Conservation (phyloP, 257 asterid genomes). For the Przewalskia tangutica region DNA sequence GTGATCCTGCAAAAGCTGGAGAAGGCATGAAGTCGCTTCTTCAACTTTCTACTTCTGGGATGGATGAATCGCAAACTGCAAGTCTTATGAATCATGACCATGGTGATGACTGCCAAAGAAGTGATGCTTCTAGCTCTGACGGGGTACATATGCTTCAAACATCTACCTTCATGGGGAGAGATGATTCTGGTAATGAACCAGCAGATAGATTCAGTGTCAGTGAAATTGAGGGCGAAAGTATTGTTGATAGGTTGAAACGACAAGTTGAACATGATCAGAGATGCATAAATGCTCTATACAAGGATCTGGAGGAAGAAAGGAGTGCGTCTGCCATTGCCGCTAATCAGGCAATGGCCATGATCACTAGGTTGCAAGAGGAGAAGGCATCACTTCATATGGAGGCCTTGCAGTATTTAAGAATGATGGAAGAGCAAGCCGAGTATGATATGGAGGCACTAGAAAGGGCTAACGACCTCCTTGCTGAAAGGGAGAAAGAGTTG, state of each 20-base stretch:
- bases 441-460: slow-evolving; percentile 80
- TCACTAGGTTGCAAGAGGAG: slow-evolving; percentile 89
- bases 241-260: slow-evolving; percentile 35
- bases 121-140: slow-evolving; percentile 19
- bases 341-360: slow-evolving; percentile 89
- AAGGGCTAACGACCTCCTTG: slow-evolving; percentile 65
- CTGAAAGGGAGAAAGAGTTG: slow-evolving; percentile 77
- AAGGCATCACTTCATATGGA: slow-evolving; percentile 92
- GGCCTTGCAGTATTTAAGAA: slow-evolving; percentile 75
- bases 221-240: slow-evolving; percentile 51
- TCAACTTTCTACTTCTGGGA: slow-evolving; percentile 8
- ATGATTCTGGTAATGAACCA: slow-evolving; percentile 26
- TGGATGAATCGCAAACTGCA: slow-evolving; percentile 6
- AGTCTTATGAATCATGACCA: neutral
- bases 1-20: slow-evolving; percentile 18
- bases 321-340: slow-evolving; percentile 76
- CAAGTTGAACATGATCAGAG: slow-evolving; percentile 46
- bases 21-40: slow-evolving; percentile 14
- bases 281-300: slow-evolving; percentile 42
- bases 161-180: slow-evolving; percentile 22
- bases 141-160: slow-evolving; percentile 15
- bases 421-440: slow-evolving; percentile 98
- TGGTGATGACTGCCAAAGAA: slow-evolving; percentile 15
- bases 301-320: slow-evolving; percentile 85
- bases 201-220: slow-evolving; percentile 24